phyloP scores from a whole-genome alignment of 306 rosid genomes.

The Lagenaria siceraria region DNA sequence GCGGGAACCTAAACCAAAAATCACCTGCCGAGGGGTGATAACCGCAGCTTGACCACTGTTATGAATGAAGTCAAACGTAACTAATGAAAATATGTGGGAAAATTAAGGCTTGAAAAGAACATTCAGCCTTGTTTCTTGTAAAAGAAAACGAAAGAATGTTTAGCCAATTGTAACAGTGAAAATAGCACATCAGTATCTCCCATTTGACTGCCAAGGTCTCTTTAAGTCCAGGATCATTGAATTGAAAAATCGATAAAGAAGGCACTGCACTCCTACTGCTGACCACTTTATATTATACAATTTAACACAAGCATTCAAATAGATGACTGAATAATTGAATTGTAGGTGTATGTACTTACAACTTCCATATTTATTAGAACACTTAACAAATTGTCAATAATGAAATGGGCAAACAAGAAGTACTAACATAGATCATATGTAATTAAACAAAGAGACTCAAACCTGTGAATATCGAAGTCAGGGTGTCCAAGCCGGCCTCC shows the following conservation, averaged over 20 bases:
- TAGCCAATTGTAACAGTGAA: not conserved
- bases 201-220: not conserved
- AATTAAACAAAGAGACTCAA: conserved; percentile 4
- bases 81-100: conserved; percentile 10
- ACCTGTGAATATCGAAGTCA: conserved; percentile 97
- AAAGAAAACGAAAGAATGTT: not conserved
- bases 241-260: not conserved
- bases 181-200: not conserved
- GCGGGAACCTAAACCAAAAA: conserved; percentile 72
- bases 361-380: not conserved
- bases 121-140: not conserved
- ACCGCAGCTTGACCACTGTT: conserved; percentile 99
- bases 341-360: not conserved
- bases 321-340: not conserved
- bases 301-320: not conserved
- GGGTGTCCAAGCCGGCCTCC: conserved; percentile 98
- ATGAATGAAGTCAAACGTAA: conserved; percentile 25
- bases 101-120: not conserved
- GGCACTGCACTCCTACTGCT: not conserved
- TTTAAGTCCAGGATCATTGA: not conserved
- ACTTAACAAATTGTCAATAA: not conserved
- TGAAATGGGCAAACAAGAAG: not conserved
- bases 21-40: conserved; percentile 95
- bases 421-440: not conserved
- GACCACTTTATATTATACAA: not conserved